phyloP scores from a whole-genome alignment of 768 basidiomycete species.

The Russula sp. region DNA sequence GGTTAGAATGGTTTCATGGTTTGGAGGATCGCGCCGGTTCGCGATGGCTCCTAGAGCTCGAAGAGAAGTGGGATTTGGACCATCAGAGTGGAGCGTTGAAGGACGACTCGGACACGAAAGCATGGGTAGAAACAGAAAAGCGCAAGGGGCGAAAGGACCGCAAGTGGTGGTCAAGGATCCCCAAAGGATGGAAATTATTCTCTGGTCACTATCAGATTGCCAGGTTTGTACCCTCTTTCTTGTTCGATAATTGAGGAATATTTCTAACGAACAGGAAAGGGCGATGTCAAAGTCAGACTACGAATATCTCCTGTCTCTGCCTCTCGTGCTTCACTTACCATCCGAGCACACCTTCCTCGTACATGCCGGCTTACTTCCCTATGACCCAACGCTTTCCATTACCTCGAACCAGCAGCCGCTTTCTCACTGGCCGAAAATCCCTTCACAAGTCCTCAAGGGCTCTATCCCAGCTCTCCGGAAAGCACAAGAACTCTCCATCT shows the following conservation, averaged over 20 bases:
- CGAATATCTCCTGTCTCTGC: slow-evolving; percentile 70
- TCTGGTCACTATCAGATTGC: slow-evolving; percentile 78
- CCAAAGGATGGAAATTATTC: slow-evolving; percentile 66
- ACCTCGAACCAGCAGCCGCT: slow-evolving; percentile 65
- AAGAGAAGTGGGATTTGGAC: slow-evolving; percentile 42
- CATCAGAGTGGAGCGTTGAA: slow-evolving; percentile 32
- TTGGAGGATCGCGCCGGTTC: slow-evolving; percentile 42
- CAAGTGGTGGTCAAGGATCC: slow-evolving; percentile 37
- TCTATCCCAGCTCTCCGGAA: slow-evolving; percentile 41
- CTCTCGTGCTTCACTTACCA: slow-evolving; percentile 72
- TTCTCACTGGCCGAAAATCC: slow-evolving; percentile 22
- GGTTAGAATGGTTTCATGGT: slow-evolving; percentile 73
- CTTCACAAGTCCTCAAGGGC: slow-evolving; percentile 8
- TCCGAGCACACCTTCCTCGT: slow-evolving; percentile 72
- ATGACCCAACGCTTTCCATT: slow-evolving; percentile 55
- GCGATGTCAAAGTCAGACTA: slow-evolving; percentile 61
- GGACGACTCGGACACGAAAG: slow-evolving; percentile 39
- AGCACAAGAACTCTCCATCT: slow-evolving; percentile 65
- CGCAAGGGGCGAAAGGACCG: slow-evolving; percentile 18
- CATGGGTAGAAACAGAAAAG: slow-evolving; percentile 36
- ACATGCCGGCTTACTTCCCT: slow-evolving; percentile 79
- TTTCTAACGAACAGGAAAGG: slow-evolving; percentile 32
- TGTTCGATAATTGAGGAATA: not conserved
- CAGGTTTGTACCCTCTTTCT: slow-evolving; percentile 38
- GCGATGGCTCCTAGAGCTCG: slow-evolving; percentile 55